Conservation (phyloP, 2,329 filamentous ascomycete species). For the Pseudopyrenochaeta lycopersici region DNA sequence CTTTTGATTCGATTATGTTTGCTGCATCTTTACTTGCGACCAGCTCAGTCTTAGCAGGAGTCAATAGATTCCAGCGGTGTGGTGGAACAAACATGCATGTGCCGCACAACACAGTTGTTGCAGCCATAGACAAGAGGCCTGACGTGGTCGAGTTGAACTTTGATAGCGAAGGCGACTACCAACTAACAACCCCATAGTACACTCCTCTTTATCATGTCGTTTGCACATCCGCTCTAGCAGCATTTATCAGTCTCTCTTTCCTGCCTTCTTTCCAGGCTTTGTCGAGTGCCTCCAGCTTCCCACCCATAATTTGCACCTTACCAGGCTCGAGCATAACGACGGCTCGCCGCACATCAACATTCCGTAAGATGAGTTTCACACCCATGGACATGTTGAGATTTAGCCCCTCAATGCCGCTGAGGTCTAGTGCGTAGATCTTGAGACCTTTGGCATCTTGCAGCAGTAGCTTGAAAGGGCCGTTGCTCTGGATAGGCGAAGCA, state of each 20-base stretch:
- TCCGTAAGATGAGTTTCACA: slow-evolving; percentile 77
- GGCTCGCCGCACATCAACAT: slow-evolving; percentile 75
- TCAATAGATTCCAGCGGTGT: too few relatives aligned
- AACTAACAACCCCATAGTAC: too few relatives aligned
- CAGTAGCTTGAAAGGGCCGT: slow-evolving; percentile 80
- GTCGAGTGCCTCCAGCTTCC: slow-evolving; percentile 84
- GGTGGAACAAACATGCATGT: too few relatives aligned
- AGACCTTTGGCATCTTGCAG: slow-evolving; percentile 76
- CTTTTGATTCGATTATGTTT: too few relatives aligned
- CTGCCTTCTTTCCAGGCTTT: slow-evolving; percentile 77
- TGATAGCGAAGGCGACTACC: too few relatives aligned
- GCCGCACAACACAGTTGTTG: too few relatives aligned
- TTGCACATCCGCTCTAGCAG: slow-evolving; percentile 50
- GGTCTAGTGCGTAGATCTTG: slow-evolving; percentile 78
- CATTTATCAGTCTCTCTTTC: slow-evolving; percentile 73
- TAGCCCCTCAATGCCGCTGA: slow-evolving; percentile 71
- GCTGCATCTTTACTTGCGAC: too few relatives aligned
- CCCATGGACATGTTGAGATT: slow-evolving; percentile 77
- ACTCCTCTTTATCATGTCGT: background rate
- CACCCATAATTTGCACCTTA: slow-evolving; percentile 78
- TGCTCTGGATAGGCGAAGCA: slow-evolving; percentile 36
- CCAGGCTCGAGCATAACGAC: slow-evolving; percentile 78
- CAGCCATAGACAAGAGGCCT: too few relatives aligned
- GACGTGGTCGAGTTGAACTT: too few relatives aligned
- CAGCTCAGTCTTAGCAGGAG: too few relatives aligned